A percentile compares a stretch with the other conserved stretches of the same genome.
phyloP scores from a whole-genome alignment of 345 rosid species.

The Bretschneidera sinensis region DNA sequence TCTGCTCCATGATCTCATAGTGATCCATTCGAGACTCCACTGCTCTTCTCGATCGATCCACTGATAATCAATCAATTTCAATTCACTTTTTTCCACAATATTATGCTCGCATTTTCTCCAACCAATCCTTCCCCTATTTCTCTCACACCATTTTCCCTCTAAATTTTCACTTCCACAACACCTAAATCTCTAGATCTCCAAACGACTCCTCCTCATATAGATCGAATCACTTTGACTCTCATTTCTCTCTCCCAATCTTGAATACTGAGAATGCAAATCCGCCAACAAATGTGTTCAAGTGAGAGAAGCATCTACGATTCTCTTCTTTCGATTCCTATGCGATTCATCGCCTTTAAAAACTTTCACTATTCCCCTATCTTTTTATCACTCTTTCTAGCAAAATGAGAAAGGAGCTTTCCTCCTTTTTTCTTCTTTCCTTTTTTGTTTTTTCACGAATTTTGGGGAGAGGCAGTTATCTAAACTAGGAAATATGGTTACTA shows the following conservation, averaged over 20 bases:
- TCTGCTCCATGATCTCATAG: slow-evolving; percentile 99
- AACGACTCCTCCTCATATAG: neutral
- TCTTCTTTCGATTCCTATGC: too few species aligned
- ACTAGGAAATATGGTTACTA: too few species aligned
- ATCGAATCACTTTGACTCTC: neutral
- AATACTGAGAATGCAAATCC: neutral
- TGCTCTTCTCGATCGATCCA: slow-evolving; percentile 12
- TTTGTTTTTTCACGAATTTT: too few species aligned
- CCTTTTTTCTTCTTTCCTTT: too few species aligned
- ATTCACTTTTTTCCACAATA: slow-evolving; percentile 20
- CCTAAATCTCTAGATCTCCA: slow-evolving; percentile 11
- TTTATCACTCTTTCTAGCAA: too few species aligned
- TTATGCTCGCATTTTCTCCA: slow-evolving; percentile 10
- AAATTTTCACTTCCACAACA: slow-evolving; percentile 13
- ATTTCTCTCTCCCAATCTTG: neutral
- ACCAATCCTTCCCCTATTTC: too few species aligned
- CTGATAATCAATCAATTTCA: neutral
- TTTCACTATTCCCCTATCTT: too few species aligned
- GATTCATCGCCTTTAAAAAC: too few species aligned
- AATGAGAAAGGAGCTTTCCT: too few species aligned
- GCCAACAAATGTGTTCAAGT: too few species aligned
- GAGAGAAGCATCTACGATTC: too few species aligned
- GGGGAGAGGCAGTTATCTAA: too few species aligned
- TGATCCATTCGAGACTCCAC: slow-evolving; percentile 99
- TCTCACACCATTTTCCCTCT: slow-evolving; percentile 3